Evolutionary conservation across 2,329 filamentous ascomycete genomes (phyloP).

Genomic region (Botrytis elliptica): DNA sequence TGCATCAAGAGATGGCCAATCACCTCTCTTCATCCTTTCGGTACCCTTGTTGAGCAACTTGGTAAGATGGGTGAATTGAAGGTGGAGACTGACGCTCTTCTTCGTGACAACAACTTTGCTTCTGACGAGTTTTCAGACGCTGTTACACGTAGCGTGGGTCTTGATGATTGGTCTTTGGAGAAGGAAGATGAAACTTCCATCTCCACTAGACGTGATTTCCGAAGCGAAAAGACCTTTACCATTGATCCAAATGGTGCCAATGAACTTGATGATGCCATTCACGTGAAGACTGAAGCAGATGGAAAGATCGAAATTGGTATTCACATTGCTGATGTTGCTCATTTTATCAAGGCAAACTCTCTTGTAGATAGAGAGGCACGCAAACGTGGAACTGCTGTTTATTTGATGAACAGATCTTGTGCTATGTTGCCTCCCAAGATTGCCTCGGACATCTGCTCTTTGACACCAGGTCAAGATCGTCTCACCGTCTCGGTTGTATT

Average conservation of each 20-base stretch:
- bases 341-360: slow-evolving; percentile 96
- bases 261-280: slow-evolving; percentile 88
- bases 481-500: slow-evolving; percentile 92
- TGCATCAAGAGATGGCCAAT: slow-evolving; percentile 99
- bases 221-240: slow-evolving; percentile 83
- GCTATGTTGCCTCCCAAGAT: slow-evolving; percentile 86
- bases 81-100: slow-evolving; percentile 94
- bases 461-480: slow-evolving; percentile 83
- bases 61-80: slow-evolving; percentile 96
- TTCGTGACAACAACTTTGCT: slow-evolving; percentile 98
- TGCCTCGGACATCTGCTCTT: slow-evolving; percentile 81
- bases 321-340: slow-evolving; percentile 90
- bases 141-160: slow-evolving; percentile 86
- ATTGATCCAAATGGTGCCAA: slow-evolving; percentile 85
- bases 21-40: slow-evolving; percentile 97
- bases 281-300: slow-evolving; percentile 80
- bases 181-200: slow-evolving; percentile 78
- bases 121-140: slow-evolving; percentile 98
- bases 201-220: slow-evolving; percentile 81
- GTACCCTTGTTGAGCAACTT: slow-evolving; percentile 93
- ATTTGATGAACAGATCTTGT: slow-evolving; percentile 81
- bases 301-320: slow-evolving; percentile 91
- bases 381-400: slow-evolving; percentile 95
- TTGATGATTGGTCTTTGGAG: slow-evolving; percentile 85
- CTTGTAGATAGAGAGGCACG: slow-evolving; percentile 95